phyloP scores from a whole-genome alignment of 345 rosid genomes.

The Brassica incana region DNA sequence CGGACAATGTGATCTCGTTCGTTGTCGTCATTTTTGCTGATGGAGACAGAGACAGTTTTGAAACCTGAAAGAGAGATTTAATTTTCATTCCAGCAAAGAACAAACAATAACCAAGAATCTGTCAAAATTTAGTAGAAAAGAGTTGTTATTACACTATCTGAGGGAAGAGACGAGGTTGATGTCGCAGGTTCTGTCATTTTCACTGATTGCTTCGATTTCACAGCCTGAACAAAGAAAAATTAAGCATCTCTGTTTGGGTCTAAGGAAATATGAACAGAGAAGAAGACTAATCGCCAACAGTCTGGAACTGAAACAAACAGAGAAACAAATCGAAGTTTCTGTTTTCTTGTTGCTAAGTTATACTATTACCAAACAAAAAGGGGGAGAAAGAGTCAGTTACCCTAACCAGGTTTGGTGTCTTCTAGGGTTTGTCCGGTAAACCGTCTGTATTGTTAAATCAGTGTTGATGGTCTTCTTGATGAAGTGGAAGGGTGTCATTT shows the following conservation, averaged over 20 bases:
- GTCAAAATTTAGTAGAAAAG: background rate
- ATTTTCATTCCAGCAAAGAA: background rate
- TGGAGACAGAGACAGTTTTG: background rate
- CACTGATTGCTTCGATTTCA: background rate
- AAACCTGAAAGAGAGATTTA: background rate
- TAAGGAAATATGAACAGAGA: background rate
- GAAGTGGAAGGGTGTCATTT: too few species aligned
- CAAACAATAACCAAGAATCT: background rate
- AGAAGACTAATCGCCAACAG: background rate
- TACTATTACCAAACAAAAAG: background rate
- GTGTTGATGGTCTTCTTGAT: too few species aligned
- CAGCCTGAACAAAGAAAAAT: background rate
- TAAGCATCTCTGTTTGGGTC: background rate
- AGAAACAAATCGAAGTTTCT: background rate
- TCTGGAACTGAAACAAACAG: background rate
- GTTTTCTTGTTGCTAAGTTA: background rate
- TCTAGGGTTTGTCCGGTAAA: background rate
- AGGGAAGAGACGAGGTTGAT: background rate
- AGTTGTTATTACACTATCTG: background rate
- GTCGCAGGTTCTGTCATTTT: background rate
- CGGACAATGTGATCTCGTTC: background rate
- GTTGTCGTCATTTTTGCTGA: background rate
- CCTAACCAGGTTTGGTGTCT: background rate
- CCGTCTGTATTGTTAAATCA: background rate
- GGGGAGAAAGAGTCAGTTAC: background rate